phyloP scores from a whole-genome alignment of 2,329 filamentous ascomycete genomes.

The Fusarium lyarnte region DNA sequence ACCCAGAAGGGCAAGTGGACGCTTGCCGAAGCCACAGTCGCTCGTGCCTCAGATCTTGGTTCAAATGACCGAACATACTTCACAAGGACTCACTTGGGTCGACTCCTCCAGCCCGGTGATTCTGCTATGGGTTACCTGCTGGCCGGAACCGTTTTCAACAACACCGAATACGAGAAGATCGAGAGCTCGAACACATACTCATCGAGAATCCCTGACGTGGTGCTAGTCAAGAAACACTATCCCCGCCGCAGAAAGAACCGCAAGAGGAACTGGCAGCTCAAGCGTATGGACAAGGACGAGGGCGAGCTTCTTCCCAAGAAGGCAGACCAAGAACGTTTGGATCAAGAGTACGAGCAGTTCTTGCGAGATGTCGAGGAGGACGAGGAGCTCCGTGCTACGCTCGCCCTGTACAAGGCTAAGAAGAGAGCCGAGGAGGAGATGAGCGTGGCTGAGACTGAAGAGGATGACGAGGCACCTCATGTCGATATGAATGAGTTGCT shows the following conservation, averaged over 20 bases:
- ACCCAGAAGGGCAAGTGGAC: conserved; percentile 81
- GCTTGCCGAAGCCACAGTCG: conserved; percentile 88
- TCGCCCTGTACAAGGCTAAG: conserved; percentile 85
- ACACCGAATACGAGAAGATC: conserved; percentile 82
- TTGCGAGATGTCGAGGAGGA: conserved; percentile 97
- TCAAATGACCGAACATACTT: conserved; percentile 89
- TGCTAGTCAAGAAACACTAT: conserved; percentile 98
- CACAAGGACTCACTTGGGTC: conserved; percentile 88
- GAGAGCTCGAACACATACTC: conserved; percentile 80
- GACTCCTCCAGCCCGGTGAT: conserved; percentile 86
- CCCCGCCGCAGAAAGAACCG: conserved; percentile 82
- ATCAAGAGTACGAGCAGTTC: conserved; percentile 97
- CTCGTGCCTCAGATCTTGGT: conserved; percentile 86
- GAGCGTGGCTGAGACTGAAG: conserved; percentile 72
- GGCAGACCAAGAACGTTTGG: conserved; percentile 86
- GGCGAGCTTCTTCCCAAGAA: conserved; percentile 87
- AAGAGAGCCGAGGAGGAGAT: conserved; percentile 67
- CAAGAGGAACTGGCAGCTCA: conserved; percentile 90
- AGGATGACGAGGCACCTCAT: conserved; percentile 72
- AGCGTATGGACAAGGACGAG: conserved; percentile 91
- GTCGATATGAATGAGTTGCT: conserved; percentile 84
- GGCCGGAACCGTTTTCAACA: conserved; percentile 92
- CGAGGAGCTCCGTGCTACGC: conserved; percentile 81
- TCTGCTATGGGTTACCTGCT: conserved; percentile 95
- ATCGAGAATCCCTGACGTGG: conserved; percentile 85